Conservation (phyloP, 2,329 filamentous ascomycete genomes). For the Apiospora pterosperma region DNA sequence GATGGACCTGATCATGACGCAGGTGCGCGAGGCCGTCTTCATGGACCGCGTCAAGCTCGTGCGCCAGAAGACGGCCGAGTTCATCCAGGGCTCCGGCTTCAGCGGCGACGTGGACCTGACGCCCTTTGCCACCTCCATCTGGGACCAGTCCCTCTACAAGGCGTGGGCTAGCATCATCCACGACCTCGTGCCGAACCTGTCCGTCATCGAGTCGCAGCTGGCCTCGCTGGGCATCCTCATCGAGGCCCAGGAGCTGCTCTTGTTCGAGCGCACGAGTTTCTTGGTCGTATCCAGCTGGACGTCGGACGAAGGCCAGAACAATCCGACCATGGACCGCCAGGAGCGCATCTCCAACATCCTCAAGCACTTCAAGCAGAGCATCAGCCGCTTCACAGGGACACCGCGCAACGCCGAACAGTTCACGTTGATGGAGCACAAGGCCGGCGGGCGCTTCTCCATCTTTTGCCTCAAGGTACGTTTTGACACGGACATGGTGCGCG, state of each 20-base stretch:
- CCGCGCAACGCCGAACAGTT: constrained; percentile 82
- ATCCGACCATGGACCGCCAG: constrained; percentile 89
- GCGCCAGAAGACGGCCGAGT: constrained; percentile 65
- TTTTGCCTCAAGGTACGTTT: constrained; percentile 71
- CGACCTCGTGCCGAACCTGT: constrained; percentile 91
- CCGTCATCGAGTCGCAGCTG: constrained; percentile 83
- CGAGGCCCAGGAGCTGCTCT: constrained; percentile 86
- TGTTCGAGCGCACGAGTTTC: constrained; percentile 95
- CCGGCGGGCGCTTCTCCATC: constrained; percentile 76
- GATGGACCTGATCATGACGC: constrained; percentile 89
- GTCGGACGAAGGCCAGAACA: constrained; percentile 67
- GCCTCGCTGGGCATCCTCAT: constrained; percentile 79
- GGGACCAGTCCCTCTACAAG: constrained; percentile 97
- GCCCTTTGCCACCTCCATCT: constrained; percentile 93
- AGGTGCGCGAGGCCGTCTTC: constrained; percentile 77
- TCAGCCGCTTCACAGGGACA: constrained; percentile 72
- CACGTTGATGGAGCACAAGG: constrained; percentile 76
- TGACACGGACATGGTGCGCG: too few relatives aligned
- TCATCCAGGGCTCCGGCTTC: constrained; percentile 38
- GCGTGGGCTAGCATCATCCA: constrained; percentile 98
- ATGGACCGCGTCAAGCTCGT: constrained; percentile 78
- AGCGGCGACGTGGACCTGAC: constrained; percentile 62
- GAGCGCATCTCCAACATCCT: constrained; percentile 95
- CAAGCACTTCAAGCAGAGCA: constrained; percentile 93
- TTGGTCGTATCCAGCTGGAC: constrained; percentile 93